Conservation (phyloP, 2,329 filamentous ascomycete species). For the Hymenoscyphus repandus region DNA sequence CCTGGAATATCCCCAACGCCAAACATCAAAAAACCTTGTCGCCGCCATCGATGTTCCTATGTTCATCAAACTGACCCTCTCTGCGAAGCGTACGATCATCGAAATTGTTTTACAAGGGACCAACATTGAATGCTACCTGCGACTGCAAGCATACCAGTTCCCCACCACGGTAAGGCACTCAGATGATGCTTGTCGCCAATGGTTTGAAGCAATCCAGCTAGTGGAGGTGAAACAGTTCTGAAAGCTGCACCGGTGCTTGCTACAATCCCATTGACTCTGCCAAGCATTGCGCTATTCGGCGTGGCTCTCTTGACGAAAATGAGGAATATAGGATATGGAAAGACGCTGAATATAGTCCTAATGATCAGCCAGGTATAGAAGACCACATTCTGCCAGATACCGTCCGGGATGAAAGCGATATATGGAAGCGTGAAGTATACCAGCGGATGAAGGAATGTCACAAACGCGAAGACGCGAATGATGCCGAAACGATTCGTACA, state of each 20-base stretch:
- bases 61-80: no score
- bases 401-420: conserved; percentile 1
- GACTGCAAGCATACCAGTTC: not conserved
- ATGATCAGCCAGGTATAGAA: conserved; percentile 1
- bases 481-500: conserved; percentile 1
- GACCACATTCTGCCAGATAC: not conserved
- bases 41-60: no score
- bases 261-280: conserved; percentile 2
- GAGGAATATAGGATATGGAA: conserved; percentile 1
- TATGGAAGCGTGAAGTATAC: conserved; percentile 1
- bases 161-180: conserved; percentile 2
- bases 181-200: conserved; percentile 2
- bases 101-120: conserved; percentile 3
- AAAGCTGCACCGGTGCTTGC: conserved; percentile 3
- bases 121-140: not conserved
- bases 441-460: conserved; percentile 3
- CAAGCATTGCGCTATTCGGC: not conserved
- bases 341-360: conserved; percentile 2
- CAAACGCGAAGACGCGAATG: not conserved
- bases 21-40: no score
- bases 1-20: no score
- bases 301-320: conserved; percentile 3
- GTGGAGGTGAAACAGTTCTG: not conserved
- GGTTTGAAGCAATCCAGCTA: not conserved
- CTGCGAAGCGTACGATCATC: not conserved